Evolutionary conservation across 129 eudicot genomes (phyloP), one percentile per base, ranked within the genome.

Genomic region (Centrapalus pauciflorus): DNA sequence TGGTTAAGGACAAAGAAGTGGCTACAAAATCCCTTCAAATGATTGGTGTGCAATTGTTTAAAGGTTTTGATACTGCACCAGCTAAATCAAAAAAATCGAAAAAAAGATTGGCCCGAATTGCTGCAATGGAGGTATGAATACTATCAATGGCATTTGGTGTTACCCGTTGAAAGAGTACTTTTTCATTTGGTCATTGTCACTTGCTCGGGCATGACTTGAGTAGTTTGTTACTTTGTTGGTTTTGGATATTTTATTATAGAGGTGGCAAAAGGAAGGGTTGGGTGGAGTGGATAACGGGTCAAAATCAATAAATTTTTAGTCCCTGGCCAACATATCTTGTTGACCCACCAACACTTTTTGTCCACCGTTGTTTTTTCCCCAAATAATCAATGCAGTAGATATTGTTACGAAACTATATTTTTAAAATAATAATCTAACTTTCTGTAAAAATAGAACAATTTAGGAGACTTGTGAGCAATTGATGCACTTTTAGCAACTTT

Each of bases 21-120:
- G 83, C 91, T 66, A 77, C 83, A 50, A 86, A 88, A 55, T 92
- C 96, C 71, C 91, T 72, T 61, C 98, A 85, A 75, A 93, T 93
- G 98, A 93, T 93, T 58, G 98, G 98, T 71, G 95, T 88, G 29
- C 96, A 93, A 24, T 72, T 88, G 78, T 73, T 88, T 74, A 88
- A 88, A 81, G 89, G 88, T 57, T 71, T 72, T 4, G 92, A 89
- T 40, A 80, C 64, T 52, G 51, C 79, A 13, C 71, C 87, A 11
- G 74, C 76, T 62, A 77, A 85, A 60, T 83, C 95, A 51, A 85
- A 77, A 66, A 83, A 86, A 76, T 75, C 87, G 16, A 81, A 74
- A 70, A 88, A 83, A 76, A 86, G 69, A 58, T 29, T 71, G 41
- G 55, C 87, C 50, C 77, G 90, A 43, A 80, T 68, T 38, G 73